Evolutionary conservation across 768 basidiomycete species (phyloP).

Genomic region (Phaeotremella fagi): DNA sequence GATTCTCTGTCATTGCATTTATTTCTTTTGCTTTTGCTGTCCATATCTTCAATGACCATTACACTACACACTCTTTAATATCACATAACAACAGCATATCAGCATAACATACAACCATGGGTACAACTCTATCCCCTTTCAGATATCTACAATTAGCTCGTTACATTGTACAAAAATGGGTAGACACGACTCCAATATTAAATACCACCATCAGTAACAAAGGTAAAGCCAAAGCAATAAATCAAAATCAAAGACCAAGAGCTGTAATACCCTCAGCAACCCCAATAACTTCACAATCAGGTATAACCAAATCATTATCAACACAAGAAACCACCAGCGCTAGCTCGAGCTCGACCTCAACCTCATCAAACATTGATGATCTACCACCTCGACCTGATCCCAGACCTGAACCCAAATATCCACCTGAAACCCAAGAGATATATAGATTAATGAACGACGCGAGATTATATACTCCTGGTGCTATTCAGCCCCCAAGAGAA

Average conservation of each 20-base stretch:
- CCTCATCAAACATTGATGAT: background rate
- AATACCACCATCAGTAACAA: conserved; percentile 18
- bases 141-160: conserved; percentile 40
- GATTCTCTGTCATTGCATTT: too few relatives aligned
- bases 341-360: background rate
- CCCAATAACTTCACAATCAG: too few relatives aligned
- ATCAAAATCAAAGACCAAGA: too few relatives aligned
- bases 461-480: conserved; percentile 61
- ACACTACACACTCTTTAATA: too few relatives aligned
- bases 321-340: too few relatives aligned
- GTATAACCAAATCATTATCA: too few relatives aligned
- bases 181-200: conserved; percentile 13
- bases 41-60: too few relatives aligned
- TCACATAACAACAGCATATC: too few relatives aligned
- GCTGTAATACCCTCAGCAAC: too few relatives aligned
- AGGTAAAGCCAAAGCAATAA: background rate
- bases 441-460: conserved; percentile 65
- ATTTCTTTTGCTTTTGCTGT: too few relatives aligned
- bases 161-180: conserved; percentile 38
- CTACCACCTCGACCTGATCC: background rate
- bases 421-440: conserved; percentile 38
- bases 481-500: conserved; percentile 68
- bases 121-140: conserved; percentile 40
- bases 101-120: conserved; percentile 8
- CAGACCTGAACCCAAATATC: conserved; percentile 26